Evolutionary conservation across 306 rosid genomes (phyloP).

Genomic region (Dalbergia cultrata): DNA sequence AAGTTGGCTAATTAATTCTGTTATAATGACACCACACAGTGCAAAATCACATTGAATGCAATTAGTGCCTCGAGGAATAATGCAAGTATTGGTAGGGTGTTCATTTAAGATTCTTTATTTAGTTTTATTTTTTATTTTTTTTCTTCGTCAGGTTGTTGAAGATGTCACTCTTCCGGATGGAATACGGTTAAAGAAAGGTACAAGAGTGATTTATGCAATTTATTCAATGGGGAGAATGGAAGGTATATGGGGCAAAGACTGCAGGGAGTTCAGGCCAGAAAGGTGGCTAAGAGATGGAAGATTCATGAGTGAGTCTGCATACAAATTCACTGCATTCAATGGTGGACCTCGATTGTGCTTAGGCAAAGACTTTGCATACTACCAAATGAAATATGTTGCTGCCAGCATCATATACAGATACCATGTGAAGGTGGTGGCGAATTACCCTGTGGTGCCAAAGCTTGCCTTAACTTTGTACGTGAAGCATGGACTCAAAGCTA

Average conservation of each 20-base stretch:
- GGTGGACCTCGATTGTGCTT: constrained; percentile 94
- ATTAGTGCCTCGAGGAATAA: constrained; percentile 7
- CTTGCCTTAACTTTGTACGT: constrained; percentile 88
- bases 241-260: constrained; percentile 84
- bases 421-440: constrained; percentile 63
- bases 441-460: constrained; percentile 77
- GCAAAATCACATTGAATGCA: constrained; percentile 36
- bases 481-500: constrained; percentile 80
- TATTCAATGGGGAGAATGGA: constrained; percentile 93
- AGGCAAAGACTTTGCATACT: constrained; percentile 92
- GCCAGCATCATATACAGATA: constrained; percentile 74
- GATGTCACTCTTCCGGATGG: constrained; percentile 87
- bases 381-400: constrained; percentile 88
- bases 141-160: constrained; percentile 62
- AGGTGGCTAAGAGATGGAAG: constrained; percentile 82
- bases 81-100: background rate
- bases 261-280: constrained; percentile 80
- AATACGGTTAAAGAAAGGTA: constrained; percentile 73
- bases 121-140: background rate
- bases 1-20: background rate
- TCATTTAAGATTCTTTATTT: constrained; percentile 1
- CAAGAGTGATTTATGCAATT: constrained; percentile 83
- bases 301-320: constrained; percentile 84
- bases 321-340: constrained; percentile 89
- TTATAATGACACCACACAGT: constrained; percentile 5